These are phyloP conservation scores for Colletotrichum melonis DNA, from an alignment of 2,329 filamentous ascomycete genomes.

Conservation along the genomic window DNA sequence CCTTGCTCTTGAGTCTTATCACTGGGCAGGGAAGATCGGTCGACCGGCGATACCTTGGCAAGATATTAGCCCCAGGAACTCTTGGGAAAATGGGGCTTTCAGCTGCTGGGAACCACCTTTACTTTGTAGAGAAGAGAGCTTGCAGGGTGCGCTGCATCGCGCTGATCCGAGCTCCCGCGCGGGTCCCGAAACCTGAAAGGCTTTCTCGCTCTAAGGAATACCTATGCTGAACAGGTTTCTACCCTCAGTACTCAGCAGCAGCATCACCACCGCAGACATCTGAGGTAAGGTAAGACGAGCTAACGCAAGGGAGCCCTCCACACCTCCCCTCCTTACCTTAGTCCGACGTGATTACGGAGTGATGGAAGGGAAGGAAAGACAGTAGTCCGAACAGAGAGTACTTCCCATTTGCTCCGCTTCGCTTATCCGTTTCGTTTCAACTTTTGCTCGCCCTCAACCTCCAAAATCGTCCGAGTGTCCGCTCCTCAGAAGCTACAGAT, in stretches of 20 bases:
- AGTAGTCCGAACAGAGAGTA: neutral
- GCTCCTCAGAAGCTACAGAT: neutral
- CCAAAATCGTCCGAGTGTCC: slow-evolving; percentile 6
- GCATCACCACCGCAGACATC: neutral
- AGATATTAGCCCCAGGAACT: neutral
- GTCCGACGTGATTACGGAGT: neutral
- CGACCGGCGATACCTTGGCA: neutral
- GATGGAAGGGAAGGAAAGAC: too few species aligned
- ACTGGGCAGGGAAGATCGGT: neutral
- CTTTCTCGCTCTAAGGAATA: neutral
- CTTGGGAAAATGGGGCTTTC: slow-evolving; percentile 1
- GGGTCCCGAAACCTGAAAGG: neutral
- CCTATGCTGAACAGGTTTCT: too few species aligned
- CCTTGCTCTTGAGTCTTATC: too few species aligned
- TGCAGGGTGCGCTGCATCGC: neutral
- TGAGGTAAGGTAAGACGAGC: neutral
- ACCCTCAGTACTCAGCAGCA: neutral
- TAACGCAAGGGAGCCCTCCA: neutral
- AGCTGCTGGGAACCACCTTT: neutral
- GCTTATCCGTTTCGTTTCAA: slow-evolving; percentile 9
- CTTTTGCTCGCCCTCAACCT: neutral
- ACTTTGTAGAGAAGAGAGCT: neutral
- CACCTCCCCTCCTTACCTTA: neutral
- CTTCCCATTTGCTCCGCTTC: neutral
- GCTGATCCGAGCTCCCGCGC: neutral